Evolutionary conservation across 805 yeast species (phyloP).

Genomic region (Kurtzmaniella cleridarum): DNA sequence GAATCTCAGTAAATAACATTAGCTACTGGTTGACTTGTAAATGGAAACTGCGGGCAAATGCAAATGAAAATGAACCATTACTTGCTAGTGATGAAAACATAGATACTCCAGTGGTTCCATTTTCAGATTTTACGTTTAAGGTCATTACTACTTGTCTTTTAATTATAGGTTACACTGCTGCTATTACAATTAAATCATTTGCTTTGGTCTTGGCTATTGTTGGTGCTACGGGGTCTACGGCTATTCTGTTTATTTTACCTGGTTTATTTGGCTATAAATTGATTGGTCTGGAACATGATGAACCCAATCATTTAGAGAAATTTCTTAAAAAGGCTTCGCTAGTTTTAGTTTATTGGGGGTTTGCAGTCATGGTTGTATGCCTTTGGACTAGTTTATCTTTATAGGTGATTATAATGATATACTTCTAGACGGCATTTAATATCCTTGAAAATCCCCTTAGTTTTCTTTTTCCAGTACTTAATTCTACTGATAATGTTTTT

Average conservation of each 20-base stretch:
- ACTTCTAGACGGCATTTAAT: background rate
- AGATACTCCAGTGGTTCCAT: slow-evolving; percentile 18
- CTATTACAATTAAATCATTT: slow-evolving; percentile 64
- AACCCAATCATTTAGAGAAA: slow-evolving; percentile 20
- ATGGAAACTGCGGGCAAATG: background rate
- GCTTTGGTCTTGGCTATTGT: slow-evolving; percentile 82
- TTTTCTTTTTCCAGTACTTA: background rate
- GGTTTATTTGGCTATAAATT: slow-evolving; percentile 80
- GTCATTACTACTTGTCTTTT: slow-evolving; percentile 32
- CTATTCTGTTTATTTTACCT: slow-evolving; percentile 86
- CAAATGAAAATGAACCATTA: background rate
- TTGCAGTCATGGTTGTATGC: slow-evolving; percentile 65
- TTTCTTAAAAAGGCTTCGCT: slow-evolving; percentile 46
- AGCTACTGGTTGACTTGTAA: slow-evolving; percentile 38
- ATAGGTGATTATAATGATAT: slow-evolving; percentile 8
- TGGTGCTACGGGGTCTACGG: slow-evolving; percentile 91
- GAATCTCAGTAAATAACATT: slow-evolving; percentile 76
- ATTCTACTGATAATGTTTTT: background rate
- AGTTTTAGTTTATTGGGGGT: slow-evolving; percentile 61
- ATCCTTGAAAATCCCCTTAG: background rate
- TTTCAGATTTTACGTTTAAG: slow-evolving; percentile 19
- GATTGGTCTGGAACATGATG: slow-evolving; percentile 43
- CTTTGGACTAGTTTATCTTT: slow-evolving; percentile 15
- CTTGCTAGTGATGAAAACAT: slow-evolving; percentile 11
- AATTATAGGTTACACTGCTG: slow-evolving; percentile 52